phyloP scores from a whole-genome alignment of 306 rosid genomes.

The Ormosia semicastrata region DNA sequence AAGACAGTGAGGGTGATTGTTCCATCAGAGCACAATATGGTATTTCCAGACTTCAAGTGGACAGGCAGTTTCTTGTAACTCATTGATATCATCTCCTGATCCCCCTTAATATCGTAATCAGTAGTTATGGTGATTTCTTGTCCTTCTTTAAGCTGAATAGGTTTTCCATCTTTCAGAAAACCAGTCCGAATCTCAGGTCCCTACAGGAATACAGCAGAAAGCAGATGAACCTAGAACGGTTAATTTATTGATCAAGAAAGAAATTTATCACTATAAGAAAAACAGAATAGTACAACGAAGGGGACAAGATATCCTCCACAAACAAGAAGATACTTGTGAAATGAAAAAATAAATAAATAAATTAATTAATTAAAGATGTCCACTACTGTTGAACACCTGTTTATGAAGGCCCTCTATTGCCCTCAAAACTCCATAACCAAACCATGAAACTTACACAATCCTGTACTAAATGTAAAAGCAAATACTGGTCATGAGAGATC shows the following conservation, averaged over 20 bases:
- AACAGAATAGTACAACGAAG: neutral
- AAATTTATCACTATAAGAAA: neutral
- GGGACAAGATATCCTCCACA: neutral
- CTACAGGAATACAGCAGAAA: constrained; percentile 38
- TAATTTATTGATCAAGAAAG: neutral
- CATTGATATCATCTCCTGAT: constrained; percentile 69
- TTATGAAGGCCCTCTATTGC: neutral
- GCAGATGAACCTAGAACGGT: neutral
- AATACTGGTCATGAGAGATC: neutral
- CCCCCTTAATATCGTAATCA: constrained; percentile 79
- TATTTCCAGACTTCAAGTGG: constrained; percentile 84
- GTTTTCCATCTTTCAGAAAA: constrained; percentile 75
- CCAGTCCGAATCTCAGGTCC: constrained; percentile 99
- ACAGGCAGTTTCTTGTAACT: constrained; percentile 87
- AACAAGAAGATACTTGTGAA: neutral
- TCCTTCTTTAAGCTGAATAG: constrained; percentile 89
- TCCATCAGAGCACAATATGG: constrained; percentile 86
- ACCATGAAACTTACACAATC: neutral
- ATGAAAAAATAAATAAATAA: neutral
- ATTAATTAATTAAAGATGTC: neutral
- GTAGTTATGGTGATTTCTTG: constrained; percentile 83
- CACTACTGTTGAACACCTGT: neutral
- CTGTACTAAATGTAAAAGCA: neutral
- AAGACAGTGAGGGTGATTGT: constrained; percentile 83
- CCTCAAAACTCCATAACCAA: neutral